phyloP scores from a whole-genome alignment of 2,329 filamentous ascomycete species.

The Myriosclerotinia scirpicola region DNA sequence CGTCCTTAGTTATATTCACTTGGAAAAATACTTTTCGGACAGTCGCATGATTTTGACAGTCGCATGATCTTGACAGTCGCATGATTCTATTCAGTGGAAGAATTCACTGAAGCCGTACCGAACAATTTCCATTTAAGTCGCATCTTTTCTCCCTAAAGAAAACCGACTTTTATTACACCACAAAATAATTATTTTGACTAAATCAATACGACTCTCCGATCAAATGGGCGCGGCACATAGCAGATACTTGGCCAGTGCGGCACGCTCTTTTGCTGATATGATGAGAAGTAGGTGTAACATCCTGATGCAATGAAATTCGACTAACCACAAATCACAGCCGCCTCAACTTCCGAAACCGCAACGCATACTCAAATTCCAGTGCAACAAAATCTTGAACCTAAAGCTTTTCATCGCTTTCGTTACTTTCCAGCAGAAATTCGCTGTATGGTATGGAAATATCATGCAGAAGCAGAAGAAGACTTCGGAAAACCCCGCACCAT shows the following conservation, averaged over 20 bases:
- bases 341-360: background rate
- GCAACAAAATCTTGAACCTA: background rate
- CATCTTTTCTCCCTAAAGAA: background rate
- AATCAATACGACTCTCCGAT: background rate
- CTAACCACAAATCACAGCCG: background rate
- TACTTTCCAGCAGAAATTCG: background rate
- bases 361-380: background rate
- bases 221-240: background rate
- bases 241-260: background rate
- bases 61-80: too few relatives aligned
- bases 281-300: too few relatives aligned
- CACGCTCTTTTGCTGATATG: too few relatives aligned
- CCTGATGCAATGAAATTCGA: background rate
- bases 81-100: background rate
- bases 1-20: background rate
- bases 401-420: background rate
- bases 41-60: too few relatives aligned
- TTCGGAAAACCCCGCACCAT: background rate
- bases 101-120: background rate
- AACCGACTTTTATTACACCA: background rate
- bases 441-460: conserved; percentile 2
- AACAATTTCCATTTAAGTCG: background rate
- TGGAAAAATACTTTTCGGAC: background rate
- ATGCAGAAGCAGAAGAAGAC: background rate
- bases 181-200: background rate